A percentile compares a stretch with the other conserved stretches of the same genome.
Conservation (phyloP, 495 filamentous ascomycete species). For the Peziza echinospora region DNA sequence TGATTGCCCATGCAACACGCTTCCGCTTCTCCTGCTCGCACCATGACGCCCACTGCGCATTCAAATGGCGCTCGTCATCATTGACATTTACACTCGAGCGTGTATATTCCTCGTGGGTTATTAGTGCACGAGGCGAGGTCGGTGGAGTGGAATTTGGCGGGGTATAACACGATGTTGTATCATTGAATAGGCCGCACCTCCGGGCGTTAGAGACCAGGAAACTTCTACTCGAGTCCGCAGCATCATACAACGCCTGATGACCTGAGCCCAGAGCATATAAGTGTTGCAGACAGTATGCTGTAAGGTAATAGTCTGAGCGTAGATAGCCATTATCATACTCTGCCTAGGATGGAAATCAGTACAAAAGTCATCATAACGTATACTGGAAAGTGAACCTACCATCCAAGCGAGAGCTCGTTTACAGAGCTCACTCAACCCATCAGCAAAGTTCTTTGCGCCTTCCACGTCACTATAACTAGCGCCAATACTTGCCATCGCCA, state of each 20-base stretch:
- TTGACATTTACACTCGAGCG: neutral
- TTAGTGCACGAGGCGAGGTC: constrained; percentile 6
- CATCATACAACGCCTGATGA: constrained; percentile 19
- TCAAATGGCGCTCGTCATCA: constrained; percentile 8
- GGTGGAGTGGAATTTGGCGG: constrained; percentile 11
- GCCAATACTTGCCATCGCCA: constrained; percentile 20
- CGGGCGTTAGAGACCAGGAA: constrained; percentile 20
- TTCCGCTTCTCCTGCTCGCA: constrained; percentile 15
- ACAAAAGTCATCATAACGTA: neutral
- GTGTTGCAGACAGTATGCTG: constrained; percentile 20
- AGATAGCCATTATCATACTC: constrained; percentile 17
- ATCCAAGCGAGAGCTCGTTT: constrained; percentile 19
- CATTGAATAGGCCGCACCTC: constrained; percentile 18
- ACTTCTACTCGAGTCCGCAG: constrained; percentile 19
- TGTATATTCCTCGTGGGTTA: neutral
- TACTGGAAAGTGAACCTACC: constrained; percentile 7
- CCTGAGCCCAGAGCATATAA: constrained; percentile 19
- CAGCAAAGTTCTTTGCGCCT: constrained; percentile 18
- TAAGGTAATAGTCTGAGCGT: constrained; percentile 19
- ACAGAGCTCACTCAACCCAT: constrained; percentile 20
- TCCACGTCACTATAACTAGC: constrained; percentile 20
- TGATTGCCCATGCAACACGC: constrained; percentile 20
- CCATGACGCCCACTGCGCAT: constrained; percentile 17
- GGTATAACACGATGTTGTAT: constrained; percentile 5
- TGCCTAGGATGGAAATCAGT: constrained; percentile 7